Percentiles rank a stretch among this genome's conserved stretches.
phyloP scores from a whole-genome alignment of 805 yeast species.

The Crinitomyces ghanaensis region DNA sequence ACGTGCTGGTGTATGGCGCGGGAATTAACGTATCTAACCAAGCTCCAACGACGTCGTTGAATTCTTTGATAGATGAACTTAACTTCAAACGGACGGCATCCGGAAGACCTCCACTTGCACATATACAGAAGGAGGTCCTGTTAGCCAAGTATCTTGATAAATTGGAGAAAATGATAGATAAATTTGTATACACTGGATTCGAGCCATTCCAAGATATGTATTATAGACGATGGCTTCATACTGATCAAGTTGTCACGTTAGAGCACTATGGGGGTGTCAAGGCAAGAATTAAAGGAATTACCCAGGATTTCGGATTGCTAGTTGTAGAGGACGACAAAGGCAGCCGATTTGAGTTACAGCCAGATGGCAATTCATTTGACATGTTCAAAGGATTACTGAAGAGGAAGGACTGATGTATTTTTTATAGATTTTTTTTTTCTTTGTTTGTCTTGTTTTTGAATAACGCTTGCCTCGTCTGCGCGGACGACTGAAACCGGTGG shows the following conservation, averaged over 20 bases:
- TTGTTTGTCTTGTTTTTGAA: too few relatives aligned
- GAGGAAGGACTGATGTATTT: slow-evolving; percentile 29
- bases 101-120: slow-evolving; percentile 37
- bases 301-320: slow-evolving; percentile 73
- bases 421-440: too few relatives aligned
- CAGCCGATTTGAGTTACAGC: slow-evolving; percentile 60
- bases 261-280: slow-evolving; percentile 38
- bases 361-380: slow-evolving; percentile 96
- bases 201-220: slow-evolving; percentile 54
- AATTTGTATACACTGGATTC: slow-evolving; percentile 56
- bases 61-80: slow-evolving; percentile 50
- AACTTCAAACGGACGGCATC: slow-evolving; percentile 38
- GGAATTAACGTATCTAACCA: slow-evolving; percentile 76
- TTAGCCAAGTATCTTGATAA: slow-evolving; percentile 57
- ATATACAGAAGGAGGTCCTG: slow-evolving; percentile 36
- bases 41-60: slow-evolving; percentile 89
- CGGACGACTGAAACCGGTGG: too few relatives aligned
- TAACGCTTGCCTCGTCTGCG: too few relatives aligned
- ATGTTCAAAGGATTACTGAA: slow-evolving; percentile 83
- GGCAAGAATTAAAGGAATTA: slow-evolving; percentile 70
- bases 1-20: slow-evolving; percentile 66
- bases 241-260: slow-evolving; percentile 60
- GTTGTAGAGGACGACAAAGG: slow-evolving; percentile 61
- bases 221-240: slow-evolving; percentile 80
- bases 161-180: slow-evolving; percentile 45